Base-by-base conservation (phyloP, 257 asterid genomes). In the Agastache rugosa region DNA sequence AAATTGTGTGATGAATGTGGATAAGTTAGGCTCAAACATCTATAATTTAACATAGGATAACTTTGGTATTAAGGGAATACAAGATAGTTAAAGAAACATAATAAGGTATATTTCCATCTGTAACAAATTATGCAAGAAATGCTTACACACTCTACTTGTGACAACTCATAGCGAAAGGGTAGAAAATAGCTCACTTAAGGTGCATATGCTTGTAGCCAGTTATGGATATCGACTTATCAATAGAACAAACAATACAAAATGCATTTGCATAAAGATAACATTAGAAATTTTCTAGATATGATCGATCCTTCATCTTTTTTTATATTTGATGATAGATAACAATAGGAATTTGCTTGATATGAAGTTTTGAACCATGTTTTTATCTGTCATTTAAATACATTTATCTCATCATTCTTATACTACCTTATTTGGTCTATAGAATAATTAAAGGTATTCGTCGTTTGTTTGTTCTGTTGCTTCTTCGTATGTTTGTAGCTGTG, bases 201-300 rank as follows among this genome's bases (percentile, higher is more conserved):
- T 25, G 37, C 41, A 27, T 29, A 14, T 59, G 39, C 39, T 59
- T 12, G n/a, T 25, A 25, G 3, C 67, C 6, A 7, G 25, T n/a
- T 31, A 31, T 34, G 44, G 67, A 61, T 31, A 5, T 61, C 10
- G 14, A 31, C 45, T n/a, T 61, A n/a, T 31, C 37, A 31, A 31
- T 31, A 5, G 6, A 61, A 34, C 16, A 37, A 29, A 41, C 53
- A 39, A 16, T 0, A 41, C 4, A 63, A 11, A 63, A 63, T 39
- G 69, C 34, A 41, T 41, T 39, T 39, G 11, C 54, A 4, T 68
- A 48, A 68, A 48, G 61, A 62, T 31, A 64, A 11, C 70, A 39
- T 41, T 9, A 16, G 16, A 2, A 2, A 3, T 12, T 58, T 58
- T 11, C 17, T 58, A 20, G 61, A 17, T 54, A 53, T 20, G 11